Base-by-base conservation (phyloP, 31 red algal genomes). In the Bonnemaisonia californica region DNA sequence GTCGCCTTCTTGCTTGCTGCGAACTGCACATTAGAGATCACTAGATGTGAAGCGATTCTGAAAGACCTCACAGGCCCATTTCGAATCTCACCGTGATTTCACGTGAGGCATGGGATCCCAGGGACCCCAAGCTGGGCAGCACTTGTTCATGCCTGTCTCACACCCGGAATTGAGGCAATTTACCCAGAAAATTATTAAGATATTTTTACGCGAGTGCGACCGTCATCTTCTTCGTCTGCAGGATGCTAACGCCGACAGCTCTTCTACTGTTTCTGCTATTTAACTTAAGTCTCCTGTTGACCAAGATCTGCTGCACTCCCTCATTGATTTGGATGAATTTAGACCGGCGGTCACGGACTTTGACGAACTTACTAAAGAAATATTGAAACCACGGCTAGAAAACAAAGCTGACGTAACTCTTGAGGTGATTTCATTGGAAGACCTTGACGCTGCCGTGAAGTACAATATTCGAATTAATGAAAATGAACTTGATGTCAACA, bases 291-390 rank as follows among this genome's bases (percentile, higher is more conserved):
- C 64, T 69, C 3, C 64, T 23, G 64, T 69, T 21, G 64, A 69
- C 34, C 19, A 23, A 7, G 64, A n/a, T 64, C 11, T 64, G 24
- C 60, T 64, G 19, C 11, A 64, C 16, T 64, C 60, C 19, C 60
- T 64, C 60, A 64, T 64, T 27, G 60, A 64, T 12, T 26, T 64
- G 9, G 60, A 64, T 9, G 60, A 64, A 29, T 64, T 64, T 29
- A 26, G 60, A 64, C 26, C 60, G 16, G 60, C 16, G 29, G 26
- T 64, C 11, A 24, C 13, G 9, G 29, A 29, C 24, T 24, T 64
- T 9, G 13, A 16, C 19, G 26, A 64, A 26, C 60, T 64, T 9
- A 16, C 26, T 9, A 29, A 64, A 13, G 60, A 64, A 64, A 29
- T 24, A 29, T 26, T 64, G 9, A 13, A 29, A 29, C 9, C 16